phyloP scores from a whole-genome alignment of 1,139 yeast species.

The Protomyces macrosporus region DNA sequence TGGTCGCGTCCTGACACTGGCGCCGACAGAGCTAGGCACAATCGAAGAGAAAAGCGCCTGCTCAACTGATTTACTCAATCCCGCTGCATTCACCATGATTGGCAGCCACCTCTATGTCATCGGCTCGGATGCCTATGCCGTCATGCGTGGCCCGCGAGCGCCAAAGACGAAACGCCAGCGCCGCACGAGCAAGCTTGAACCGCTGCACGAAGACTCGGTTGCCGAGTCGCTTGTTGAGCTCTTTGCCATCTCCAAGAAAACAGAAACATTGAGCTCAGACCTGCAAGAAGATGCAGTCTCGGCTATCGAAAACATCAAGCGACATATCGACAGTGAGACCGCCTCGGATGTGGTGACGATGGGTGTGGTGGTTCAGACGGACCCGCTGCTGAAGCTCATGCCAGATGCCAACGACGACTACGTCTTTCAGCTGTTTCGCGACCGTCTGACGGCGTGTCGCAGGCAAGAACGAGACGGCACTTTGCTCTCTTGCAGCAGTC shows the following conservation, averaged over 20 bases:
- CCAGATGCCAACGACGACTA: background rate
- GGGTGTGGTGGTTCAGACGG: background rate
- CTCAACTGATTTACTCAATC: background rate
- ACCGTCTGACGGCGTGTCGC: background rate
- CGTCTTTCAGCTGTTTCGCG: background rate
- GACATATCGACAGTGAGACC: constrained; percentile 6
- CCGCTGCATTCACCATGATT: background rate
- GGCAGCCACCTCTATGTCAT: constrained; percentile 4
- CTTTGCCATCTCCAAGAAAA: constrained; percentile 7
- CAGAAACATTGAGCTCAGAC: background rate
- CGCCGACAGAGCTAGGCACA: constrained; percentile 18
- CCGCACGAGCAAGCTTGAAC: constrained; percentile 6
- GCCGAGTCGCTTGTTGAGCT: constrained; percentile 11
- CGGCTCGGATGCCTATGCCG: background rate
- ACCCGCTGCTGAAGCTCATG: constrained; percentile 6
- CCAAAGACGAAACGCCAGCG: constrained; percentile 14
- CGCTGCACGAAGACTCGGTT: constrained; percentile 11
- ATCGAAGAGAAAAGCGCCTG: constrained; percentile 4
- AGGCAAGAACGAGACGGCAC: background rate
- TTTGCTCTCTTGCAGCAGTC: background rate
- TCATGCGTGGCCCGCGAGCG: constrained; percentile 1
- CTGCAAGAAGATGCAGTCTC: background rate
- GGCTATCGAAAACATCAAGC: background rate
- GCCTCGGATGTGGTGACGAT: constrained; percentile 3
- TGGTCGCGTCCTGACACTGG: constrained; percentile 12